These are phyloP conservation scores for Hemerocallis citrina DNA, from an alignment of 106 monocot species.

Conservation along the genomic window DNA sequence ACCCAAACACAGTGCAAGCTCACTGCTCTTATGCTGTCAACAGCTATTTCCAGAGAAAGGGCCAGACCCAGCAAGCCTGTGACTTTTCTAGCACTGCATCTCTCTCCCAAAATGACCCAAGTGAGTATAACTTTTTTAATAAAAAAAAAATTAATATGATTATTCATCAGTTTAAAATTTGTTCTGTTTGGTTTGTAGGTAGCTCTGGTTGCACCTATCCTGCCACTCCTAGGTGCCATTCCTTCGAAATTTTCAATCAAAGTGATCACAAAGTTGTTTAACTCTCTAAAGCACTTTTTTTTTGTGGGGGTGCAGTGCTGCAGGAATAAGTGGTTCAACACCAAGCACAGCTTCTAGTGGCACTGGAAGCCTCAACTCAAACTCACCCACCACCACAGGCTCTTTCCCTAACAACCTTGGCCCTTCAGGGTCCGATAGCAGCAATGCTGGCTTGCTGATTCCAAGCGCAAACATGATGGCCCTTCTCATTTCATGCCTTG, in stretches of 20 bases:
- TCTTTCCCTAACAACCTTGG: background rate
- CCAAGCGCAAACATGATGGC: background rate
- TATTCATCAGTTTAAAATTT: background rate
- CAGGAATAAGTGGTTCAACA: no score
- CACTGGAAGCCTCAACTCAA: background rate
- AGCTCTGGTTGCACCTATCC: background rate
- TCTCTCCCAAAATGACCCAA: constrained; percentile 32
- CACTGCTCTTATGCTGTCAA: constrained; percentile 79
- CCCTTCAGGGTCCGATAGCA: background rate
- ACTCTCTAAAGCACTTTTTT: no score
- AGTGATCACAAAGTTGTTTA: background rate
- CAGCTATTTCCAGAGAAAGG: constrained; percentile 71
- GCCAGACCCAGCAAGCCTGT: constrained; percentile 18
- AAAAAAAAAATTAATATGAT: background rate
- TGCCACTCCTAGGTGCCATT: background rate
- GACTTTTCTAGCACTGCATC: constrained; percentile 22
- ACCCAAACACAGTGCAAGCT: constrained; percentile 45
- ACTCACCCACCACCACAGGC: background rate
- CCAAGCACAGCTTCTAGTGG: no score
- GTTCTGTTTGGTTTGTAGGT: background rate
- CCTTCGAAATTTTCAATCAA: background rate
- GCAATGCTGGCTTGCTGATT: background rate
- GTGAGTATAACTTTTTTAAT: constrained; percentile 5
- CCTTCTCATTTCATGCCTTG: background rate
- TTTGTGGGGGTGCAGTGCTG: no score